Percentiles rank a stretch among this genome's conserved stretches.
These are phyloP conservation scores for Lomentospora prolificans DNA, from an alignment of 2,329 filamentous ascomycete genomes.

Conservation along the genomic window DNA sequence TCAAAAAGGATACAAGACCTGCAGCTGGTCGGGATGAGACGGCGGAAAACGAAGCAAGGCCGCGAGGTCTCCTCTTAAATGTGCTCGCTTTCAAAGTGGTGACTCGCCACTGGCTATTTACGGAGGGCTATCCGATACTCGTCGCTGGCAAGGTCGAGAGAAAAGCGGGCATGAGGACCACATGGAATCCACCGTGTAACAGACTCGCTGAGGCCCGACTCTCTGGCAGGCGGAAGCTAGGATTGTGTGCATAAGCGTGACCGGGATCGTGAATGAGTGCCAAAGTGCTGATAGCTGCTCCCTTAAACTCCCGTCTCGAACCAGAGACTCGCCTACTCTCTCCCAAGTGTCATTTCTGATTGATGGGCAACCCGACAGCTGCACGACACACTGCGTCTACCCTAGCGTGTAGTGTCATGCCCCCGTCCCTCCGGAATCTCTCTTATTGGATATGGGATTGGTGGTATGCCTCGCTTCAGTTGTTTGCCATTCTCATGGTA, in stretches of 20 bases:
- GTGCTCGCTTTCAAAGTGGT: neutral
- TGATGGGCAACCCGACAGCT: neutral
- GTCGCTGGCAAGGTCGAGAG: neutral
- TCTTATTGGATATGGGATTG: neutral
- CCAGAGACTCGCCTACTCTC: no score
- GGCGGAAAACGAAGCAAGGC: neutral
- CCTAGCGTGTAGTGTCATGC: neutral
- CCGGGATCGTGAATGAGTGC: neutral
- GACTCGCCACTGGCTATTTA: neutral
- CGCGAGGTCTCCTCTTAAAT: neutral
- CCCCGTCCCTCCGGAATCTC: neutral
- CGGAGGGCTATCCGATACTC: neutral
- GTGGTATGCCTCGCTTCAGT: neutral
- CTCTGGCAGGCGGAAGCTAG: neutral
- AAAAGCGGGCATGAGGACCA: neutral
- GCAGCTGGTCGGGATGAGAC: neutral
- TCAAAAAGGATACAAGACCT: neutral
- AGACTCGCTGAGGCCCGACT: neutral
- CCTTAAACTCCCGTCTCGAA: no score
- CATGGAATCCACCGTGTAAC: neutral
- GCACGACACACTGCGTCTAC: neutral
- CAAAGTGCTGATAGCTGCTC: no score
- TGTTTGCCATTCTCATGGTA: no score
- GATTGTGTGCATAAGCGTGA: neutral
- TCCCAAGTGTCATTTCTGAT: neutral